Evolutionary conservation across 805 yeast species (phyloP).

Genomic region (Kregervanrija pseudodelftensis): DNA sequence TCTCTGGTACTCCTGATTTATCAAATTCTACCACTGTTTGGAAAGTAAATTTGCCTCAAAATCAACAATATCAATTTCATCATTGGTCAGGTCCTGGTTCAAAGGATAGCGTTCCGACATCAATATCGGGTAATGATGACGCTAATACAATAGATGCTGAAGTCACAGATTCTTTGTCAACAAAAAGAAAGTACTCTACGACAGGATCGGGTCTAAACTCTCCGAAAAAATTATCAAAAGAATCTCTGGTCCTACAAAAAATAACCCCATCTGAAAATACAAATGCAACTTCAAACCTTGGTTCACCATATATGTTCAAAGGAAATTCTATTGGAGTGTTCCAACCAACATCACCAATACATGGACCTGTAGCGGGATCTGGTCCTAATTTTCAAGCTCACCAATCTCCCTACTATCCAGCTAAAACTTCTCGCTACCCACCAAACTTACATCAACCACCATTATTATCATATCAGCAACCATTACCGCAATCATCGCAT

Average conservation of each 20-base stretch:
- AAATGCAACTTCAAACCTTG: no score
- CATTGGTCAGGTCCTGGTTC: constrained; percentile 30
- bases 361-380: no score
- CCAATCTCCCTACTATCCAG: no score
- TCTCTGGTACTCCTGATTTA: constrained; percentile 16
- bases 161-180: no score
- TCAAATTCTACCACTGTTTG: constrained; percentile 25
- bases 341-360: no score
- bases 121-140: not conserved
- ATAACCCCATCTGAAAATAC: not conserved
- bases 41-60: constrained; percentile 27
- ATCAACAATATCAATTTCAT: constrained; percentile 29
- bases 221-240: not conserved
- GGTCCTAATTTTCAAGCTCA: not conserved
- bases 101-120: constrained; percentile 3
- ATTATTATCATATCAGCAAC: not conserved
- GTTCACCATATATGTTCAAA: no score
- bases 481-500: constrained; percentile 1
- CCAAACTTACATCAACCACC: not conserved
- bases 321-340: no score
- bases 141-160: not conserved
- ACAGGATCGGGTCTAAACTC: no score
- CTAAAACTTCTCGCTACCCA: no score
- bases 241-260: not conserved
- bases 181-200: no score